Conservation (phyloP, 371 early-diverging fungal species). For the Mucor mucedo region DNA sequence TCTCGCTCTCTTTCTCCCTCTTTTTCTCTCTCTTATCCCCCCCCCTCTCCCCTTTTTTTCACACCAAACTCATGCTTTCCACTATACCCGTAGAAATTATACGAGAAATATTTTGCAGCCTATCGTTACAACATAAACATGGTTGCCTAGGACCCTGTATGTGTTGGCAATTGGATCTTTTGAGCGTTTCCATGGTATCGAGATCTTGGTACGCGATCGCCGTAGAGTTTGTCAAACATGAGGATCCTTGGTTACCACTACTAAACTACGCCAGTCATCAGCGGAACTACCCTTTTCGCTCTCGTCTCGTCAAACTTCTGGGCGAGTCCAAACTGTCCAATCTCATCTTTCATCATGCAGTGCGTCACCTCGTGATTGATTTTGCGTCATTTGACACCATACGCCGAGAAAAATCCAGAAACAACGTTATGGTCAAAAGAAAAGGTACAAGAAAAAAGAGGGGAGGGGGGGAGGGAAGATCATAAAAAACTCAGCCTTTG, state of each 20-base stretch:
- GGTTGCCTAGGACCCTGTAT: background rate
- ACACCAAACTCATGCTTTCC: background rate
- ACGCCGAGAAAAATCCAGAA: slow-evolving; percentile 6
- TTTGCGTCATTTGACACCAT: slow-evolving; percentile 27
- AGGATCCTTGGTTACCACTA: slow-evolving; percentile 11
- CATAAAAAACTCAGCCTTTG: background rate
- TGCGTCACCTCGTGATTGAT: slow-evolving; percentile 25
- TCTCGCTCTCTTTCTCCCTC: background rate
- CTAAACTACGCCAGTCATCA: slow-evolving; percentile 19
- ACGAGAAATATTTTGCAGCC: slow-evolving; percentile 9
- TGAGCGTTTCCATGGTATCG: slow-evolving; percentile 30
- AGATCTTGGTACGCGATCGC: slow-evolving; percentile 30
- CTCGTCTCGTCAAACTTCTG: slow-evolving; percentile 10
- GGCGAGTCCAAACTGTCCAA: slow-evolving; percentile 10
- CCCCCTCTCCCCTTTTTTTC: background rate
- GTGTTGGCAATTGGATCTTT: slow-evolving; percentile 30
- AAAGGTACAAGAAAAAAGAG: slow-evolving; percentile 2
- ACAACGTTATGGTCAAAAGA: slow-evolving; percentile 6
- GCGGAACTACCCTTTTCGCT: slow-evolving; percentile 19
- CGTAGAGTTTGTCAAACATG: slow-evolving; percentile 3
- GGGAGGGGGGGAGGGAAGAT: too few species aligned
- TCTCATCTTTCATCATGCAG: slow-evolving; percentile 13
- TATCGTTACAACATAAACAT: background rate
- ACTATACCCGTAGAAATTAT: slow-evolving; percentile 10
- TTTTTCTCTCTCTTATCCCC: background rate